phyloP scores from a whole-genome alignment of 495 filamentous ascomycete species.

The Podospora bellae-mahoneyi region DNA sequence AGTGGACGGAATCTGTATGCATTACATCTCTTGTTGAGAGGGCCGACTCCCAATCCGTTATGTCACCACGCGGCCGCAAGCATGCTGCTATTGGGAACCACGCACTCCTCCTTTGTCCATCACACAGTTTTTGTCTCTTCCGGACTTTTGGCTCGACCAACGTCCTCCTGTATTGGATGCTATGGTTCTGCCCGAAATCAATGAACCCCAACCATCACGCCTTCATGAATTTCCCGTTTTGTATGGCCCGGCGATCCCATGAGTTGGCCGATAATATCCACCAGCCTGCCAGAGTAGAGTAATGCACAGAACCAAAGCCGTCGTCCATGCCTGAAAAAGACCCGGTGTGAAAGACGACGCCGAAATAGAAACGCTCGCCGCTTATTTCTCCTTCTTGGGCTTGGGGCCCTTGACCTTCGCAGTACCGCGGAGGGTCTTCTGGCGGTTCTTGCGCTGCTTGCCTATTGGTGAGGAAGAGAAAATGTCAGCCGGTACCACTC shows the following conservation, averaged over 20 bases:
- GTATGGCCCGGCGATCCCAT: constrained; percentile 23
- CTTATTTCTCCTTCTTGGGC: constrained; percentile 70
- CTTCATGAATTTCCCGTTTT: constrained; percentile 29
- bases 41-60: neutral
- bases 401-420: constrained; percentile 84
- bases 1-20: neutral
- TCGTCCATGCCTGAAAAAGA: constrained; percentile 30
- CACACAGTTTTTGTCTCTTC: neutral
- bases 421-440: constrained; percentile 95
- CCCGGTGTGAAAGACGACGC: constrained; percentile 30
- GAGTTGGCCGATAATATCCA: constrained; percentile 26
- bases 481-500: constrained; percentile 33
- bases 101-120: neutral
- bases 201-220: constrained; percentile 36
- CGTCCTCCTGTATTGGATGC: constrained; percentile 35
- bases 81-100: neutral
- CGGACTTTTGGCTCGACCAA: constrained; percentile 18
- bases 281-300: constrained; percentile 27
- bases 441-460: constrained; percentile 99
- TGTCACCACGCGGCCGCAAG: constrained; percentile 4
- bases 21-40: constrained; percentile 7
- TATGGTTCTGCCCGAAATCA: constrained; percentile 34
- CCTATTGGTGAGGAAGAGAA: constrained; percentile 55
- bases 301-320: constrained; percentile 37
- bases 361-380: constrained; percentile 30